These are phyloP conservation scores for Epichloe baconii DNA, from an alignment of 2,329 filamentous ascomycete genomes.

Conservation along the genomic window DNA sequence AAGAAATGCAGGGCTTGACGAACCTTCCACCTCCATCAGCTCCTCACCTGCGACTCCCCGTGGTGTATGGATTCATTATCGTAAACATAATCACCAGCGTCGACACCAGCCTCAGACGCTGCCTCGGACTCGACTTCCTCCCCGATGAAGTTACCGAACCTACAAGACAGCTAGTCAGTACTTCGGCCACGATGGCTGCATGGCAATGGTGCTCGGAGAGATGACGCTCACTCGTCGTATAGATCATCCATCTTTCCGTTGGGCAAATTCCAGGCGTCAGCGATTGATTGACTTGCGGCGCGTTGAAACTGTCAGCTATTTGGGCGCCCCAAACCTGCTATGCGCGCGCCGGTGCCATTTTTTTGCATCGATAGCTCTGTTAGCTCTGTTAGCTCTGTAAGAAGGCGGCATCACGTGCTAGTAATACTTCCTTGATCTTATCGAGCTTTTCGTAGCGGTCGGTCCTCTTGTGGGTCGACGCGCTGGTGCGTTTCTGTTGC, in stretches of 20 bases:
- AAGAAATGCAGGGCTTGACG: conserved; percentile 8
- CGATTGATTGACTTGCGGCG: conserved; percentile 12
- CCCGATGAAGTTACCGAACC: conserved; percentile 97
- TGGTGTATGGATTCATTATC: conserved; percentile 59
- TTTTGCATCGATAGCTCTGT: conserved; percentile 7
- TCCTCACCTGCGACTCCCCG: conserved; percentile 56
- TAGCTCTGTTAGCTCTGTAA: background rate
- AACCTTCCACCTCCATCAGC: conserved; percentile 86
- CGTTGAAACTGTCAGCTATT: conserved; percentile 1
- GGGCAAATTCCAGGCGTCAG: conserved; percentile 5
- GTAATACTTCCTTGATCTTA: no score
- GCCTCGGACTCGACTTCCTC: conserved; percentile 77
- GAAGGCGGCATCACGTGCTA: conserved; percentile 8
- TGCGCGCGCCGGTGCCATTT: conserved; percentile 6
- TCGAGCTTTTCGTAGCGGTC: no score
- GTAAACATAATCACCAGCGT: conserved; percentile 68
- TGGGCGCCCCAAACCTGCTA: background rate
- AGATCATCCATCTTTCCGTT: conserved; percentile 68
- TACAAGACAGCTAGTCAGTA: conserved; percentile 21
- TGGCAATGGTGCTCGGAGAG: background rate
- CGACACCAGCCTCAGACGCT: conserved; percentile 65
- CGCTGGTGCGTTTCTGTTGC: background rate
- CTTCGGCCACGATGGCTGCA: background rate
- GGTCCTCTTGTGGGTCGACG: background rate
- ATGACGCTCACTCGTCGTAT: conserved; percentile 68